Conservation (phyloP, 148 eudicot species). For the Linanthus parryae region DNA sequence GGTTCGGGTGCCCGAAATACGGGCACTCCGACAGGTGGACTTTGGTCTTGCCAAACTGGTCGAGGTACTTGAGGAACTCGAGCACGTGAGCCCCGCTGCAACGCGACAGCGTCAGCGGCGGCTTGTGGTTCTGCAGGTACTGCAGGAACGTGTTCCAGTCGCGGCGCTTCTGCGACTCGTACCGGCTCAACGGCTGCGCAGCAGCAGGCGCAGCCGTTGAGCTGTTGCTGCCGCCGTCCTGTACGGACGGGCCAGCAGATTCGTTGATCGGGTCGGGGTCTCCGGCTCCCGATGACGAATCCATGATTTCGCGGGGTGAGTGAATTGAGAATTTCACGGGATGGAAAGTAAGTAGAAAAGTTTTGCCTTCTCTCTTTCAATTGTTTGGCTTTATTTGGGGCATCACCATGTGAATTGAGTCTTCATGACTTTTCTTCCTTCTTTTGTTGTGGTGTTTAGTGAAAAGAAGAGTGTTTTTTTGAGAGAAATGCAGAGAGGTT, state of each 20-base stretch:
- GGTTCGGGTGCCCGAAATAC: slow-evolving; percentile 53
- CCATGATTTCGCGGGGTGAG: too few species aligned
- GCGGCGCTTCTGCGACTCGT: slow-evolving; percentile 66
- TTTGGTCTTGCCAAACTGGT: slow-evolving; percentile 75
- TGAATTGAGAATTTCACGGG: too few species aligned
- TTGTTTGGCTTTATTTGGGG: too few species aligned
- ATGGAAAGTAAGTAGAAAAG: too few species aligned
- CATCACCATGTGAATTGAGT: too few species aligned
- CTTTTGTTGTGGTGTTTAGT: too few species aligned
- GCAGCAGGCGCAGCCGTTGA: slow-evolving; percentile 9
- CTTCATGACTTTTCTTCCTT: too few species aligned
- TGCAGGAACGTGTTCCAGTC: slow-evolving; percentile 79
- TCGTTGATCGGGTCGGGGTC: slow-evolving; percentile 8
- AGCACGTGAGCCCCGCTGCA: slow-evolving; percentile 78
- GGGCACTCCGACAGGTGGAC: slow-evolving; percentile 57
- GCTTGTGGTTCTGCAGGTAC: slow-evolving; percentile 63
- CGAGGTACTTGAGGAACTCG: slow-evolving; percentile 62
- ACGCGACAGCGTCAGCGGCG: slow-evolving; percentile 47
- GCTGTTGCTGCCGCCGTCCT: slow-evolving; percentile 6
- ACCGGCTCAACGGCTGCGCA: slow-evolving; percentile 32
- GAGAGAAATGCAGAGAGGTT: too few species aligned
- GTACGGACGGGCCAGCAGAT: background rate
- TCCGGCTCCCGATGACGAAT: slow-evolving; percentile 16
- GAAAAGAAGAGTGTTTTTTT: too few species aligned
- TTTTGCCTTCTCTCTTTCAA: too few species aligned